These are phyloP conservation scores for Trichoderma reesei DNA, from an alignment of 495 filamentous ascomycete genomes.

Conservation along the genomic window DNA sequence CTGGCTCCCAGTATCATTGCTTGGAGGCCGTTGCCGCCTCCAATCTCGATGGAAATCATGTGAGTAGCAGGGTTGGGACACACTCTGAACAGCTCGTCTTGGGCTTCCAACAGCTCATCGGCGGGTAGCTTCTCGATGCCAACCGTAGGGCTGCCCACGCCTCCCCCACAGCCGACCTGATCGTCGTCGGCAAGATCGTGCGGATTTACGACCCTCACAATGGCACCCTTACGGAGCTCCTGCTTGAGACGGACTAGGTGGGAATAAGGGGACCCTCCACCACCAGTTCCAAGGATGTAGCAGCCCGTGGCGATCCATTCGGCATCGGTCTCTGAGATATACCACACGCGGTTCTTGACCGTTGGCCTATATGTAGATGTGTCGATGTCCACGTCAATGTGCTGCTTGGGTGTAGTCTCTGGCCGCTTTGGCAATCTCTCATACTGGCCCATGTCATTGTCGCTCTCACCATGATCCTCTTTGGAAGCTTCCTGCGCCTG, in stretches of 20 bases:
- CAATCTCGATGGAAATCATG: constrained; percentile 39
- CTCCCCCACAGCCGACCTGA: constrained; percentile 35
- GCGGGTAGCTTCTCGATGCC: constrained; percentile 43
- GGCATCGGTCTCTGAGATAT: constrained; percentile 46
- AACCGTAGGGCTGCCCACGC: constrained; percentile 40
- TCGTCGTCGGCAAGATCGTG: constrained; percentile 34
- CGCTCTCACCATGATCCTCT: background rate
- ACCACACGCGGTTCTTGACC: constrained; percentile 43
- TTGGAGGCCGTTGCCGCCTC: constrained; percentile 45
- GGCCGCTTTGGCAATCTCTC: constrained; percentile 15
- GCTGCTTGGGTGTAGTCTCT: constrained; percentile 13
- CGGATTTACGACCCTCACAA: constrained; percentile 37
- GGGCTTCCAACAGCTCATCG: constrained; percentile 40
- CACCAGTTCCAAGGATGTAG: constrained; percentile 53
- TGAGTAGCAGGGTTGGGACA: constrained; percentile 22
- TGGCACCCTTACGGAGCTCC: constrained; percentile 36
- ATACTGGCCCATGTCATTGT: constrained; percentile 16
- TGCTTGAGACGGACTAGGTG: constrained; percentile 33
- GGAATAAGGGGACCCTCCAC: constrained; percentile 43
- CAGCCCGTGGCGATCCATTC: constrained; percentile 48
- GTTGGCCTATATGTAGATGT: constrained; percentile 40
- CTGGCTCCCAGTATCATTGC: constrained; percentile 41
- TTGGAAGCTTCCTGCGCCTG: too few species aligned
- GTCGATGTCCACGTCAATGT: constrained; percentile 24
- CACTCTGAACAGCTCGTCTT: constrained; percentile 36